Evolutionary conservation across 441 rosid species (phyloP), one percentile per base, ranked within the genome.

Genomic region (Metrosideros polymorpha): DNA sequence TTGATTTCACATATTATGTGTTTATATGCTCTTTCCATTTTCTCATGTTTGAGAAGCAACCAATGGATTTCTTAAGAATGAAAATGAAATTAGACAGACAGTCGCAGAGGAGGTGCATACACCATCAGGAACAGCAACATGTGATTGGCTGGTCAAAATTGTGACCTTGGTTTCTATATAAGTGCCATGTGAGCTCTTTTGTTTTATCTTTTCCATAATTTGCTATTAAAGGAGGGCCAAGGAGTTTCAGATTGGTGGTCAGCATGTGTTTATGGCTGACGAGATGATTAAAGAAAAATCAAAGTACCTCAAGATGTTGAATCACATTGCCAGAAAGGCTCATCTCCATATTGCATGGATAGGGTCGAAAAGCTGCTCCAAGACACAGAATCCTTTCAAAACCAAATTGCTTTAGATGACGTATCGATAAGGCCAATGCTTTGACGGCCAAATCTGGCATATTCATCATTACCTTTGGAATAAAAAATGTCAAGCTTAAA

Each of bases 331-430:
- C 96, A 71, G 98, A 95, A 86, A 97, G 96, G 85, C 86, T 92
- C 99, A 97, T 94, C 90, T 96, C 98, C 89, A 89, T 88, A 79
- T 88, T 92, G 93, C 95, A 92, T 87, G 97, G 92, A 85, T 94
- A 89, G 86, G 99, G 89, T 57, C 94, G 94, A 91, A 96, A 89
- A 71, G 99, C 94, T 84, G 95, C 92, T 85, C 95, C 97, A 32
- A 91, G 91, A 84, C 93, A 92, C 88, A 96, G 57, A 86, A 97
- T 93, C 90, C 94, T 93, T 92, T 95, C 97, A 86, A 95, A 94
- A 88, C 99, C 99, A 92, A 96, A 97, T 89, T 94, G 95, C 86
- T 90, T 96, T 89, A 97, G 96, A 88, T 97, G 96, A 88, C 91
- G 87, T 66, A 91, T 85, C 6, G 92, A 91, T 90, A 96, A 92